These are phyloP conservation scores for Stipa capillata DNA, from an alignment of 176 grass and related monocot species.

Conservation along the genomic window DNA sequence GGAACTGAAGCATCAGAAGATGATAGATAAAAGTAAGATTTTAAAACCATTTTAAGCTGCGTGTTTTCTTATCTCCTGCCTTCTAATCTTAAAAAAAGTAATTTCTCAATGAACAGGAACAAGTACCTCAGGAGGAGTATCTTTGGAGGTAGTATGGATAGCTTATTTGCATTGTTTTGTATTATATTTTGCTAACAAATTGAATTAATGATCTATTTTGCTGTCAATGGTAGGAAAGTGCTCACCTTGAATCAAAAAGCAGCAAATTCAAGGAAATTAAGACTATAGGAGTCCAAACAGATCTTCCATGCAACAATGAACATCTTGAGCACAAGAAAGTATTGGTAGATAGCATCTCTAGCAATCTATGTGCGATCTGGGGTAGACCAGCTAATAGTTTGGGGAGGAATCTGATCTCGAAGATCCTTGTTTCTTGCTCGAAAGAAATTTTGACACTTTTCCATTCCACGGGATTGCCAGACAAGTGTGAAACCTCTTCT, in stretches of 20 bases:
- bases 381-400: constrained; percentile 30
- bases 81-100: constrained; percentile 1
- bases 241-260: constrained; percentile 10
- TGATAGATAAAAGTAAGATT: constrained; percentile 35
- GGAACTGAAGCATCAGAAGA: constrained; percentile 10
- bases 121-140: constrained; percentile 20
- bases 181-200: not conserved
- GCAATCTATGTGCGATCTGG: constrained; percentile 50
- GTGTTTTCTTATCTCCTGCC: not conserved
- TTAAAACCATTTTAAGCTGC: not conserved
- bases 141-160: constrained; percentile 35
- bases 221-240: constrained; percentile 24
- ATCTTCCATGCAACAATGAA: constrained; percentile 18
- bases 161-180: not conserved
- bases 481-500: constrained; percentile 37
- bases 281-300: constrained; percentile 48
- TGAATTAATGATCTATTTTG: constrained; percentile 10
- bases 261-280: constrained; percentile 14
- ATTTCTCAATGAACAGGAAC: constrained; percentile 35
- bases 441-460: constrained; percentile 62
- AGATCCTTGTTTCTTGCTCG: constrained; percentile 63
- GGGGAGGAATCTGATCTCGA: constrained; percentile 39
- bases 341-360: constrained; percentile 35
- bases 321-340: constrained; percentile 28
- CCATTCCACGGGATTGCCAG: constrained; percentile 26